phyloP scores from a whole-genome alignment of 192 early-diverging fungal genomes.

The Chytriomyces confervae region DNA sequence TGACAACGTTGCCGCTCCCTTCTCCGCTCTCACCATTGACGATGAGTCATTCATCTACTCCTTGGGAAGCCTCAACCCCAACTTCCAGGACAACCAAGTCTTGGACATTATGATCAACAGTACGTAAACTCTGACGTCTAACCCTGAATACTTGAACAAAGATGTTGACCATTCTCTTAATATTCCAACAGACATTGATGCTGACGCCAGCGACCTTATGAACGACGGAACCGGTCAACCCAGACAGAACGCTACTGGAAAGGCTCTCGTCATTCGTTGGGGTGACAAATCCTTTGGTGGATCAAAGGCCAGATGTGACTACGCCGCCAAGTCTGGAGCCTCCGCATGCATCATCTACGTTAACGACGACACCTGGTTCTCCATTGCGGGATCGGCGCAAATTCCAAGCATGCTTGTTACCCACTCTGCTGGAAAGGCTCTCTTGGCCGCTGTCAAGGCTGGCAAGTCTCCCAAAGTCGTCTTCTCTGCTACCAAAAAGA shows the following conservation, averaged over 20 bases:
- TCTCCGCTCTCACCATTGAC: slow-evolving; percentile 9
- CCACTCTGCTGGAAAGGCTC: slow-evolving; percentile 9
- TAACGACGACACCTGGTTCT: slow-evolving; percentile 21
- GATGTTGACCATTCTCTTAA: background rate
- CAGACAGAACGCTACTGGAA: slow-evolving; percentile 33
- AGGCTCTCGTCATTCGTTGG: slow-evolving; percentile 42
- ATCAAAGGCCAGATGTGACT: slow-evolving; percentile 28
- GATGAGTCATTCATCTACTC: background rate
- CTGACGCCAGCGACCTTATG: slow-evolving; percentile 29
- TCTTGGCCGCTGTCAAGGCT: slow-evolving; percentile 36
- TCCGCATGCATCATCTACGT: slow-evolving; percentile 46
- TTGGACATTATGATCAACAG: slow-evolving; percentile 33
- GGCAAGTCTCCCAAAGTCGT: slow-evolving; percentile 41
- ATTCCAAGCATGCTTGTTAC: slow-evolving; percentile 32
- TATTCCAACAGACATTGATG: slow-evolving; percentile 25
- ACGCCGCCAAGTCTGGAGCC: slow-evolving; percentile 35
- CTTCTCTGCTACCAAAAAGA: slow-evolving; percentile 52
- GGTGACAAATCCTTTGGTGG: slow-evolving; percentile 27
- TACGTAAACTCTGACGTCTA: background rate
- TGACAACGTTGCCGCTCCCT: slow-evolving; percentile 12
- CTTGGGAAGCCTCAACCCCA: background rate
- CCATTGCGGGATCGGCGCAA: slow-evolving; percentile 18
- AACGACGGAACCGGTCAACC: slow-evolving; percentile 31
- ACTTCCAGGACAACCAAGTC: background rate
- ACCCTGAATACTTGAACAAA: background rate